Evolutionary conservation across 176 grass and related monocot species (phyloP).

Genomic region (Bothriochloa decipiens): DNA sequence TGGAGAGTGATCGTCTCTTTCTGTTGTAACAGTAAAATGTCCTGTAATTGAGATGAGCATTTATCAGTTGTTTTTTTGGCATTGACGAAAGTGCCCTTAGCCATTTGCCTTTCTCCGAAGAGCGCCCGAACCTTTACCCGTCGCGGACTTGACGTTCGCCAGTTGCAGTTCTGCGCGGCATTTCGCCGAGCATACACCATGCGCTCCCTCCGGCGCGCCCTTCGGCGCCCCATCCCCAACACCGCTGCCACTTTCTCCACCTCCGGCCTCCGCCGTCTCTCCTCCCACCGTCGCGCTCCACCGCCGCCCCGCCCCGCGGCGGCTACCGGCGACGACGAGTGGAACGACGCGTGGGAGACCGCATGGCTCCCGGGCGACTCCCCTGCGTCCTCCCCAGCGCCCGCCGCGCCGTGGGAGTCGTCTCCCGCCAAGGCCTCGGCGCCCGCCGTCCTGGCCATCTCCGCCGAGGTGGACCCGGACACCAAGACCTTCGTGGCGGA

Average conservation of each 20-base stretch:
- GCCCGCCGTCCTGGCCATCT: slow-evolving; percentile 1
- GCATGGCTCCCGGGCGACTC: slow-evolving; percentile 90
- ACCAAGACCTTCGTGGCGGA: slow-evolving; percentile 89
- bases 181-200: slow-evolving; percentile 73
- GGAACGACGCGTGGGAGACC: slow-evolving; percentile 98
- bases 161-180: slow-evolving; percentile 22
- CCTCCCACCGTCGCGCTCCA: slow-evolving; percentile 27
- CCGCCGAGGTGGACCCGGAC: slow-evolving; percentile 73
- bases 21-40: too few relatives aligned
- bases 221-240: slow-evolving; percentile 24
- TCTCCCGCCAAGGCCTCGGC: slow-evolving; percentile 28
- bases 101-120: too few relatives aligned
- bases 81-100: too few relatives aligned
- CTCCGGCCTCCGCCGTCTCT: slow-evolving; percentile 30
- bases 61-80: too few relatives aligned
- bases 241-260: background rate
- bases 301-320: background rate
- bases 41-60: too few relatives aligned
- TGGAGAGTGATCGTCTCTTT: too few relatives aligned
- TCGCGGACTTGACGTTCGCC: too few relatives aligned
- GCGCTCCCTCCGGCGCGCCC: slow-evolving; percentile 54
- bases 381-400: slow-evolving; percentile 48
- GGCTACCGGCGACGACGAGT: slow-evolving; percentile 71
- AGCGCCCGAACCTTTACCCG: too few relatives aligned
- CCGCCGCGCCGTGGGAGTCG: slow-evolving; percentile 71